Evolutionary conservation across 1,284 basidiomycete genomes (phyloP), one percentile per base, ranked within the genome.

Genomic region (Ceratobasidium sp.): DNA sequence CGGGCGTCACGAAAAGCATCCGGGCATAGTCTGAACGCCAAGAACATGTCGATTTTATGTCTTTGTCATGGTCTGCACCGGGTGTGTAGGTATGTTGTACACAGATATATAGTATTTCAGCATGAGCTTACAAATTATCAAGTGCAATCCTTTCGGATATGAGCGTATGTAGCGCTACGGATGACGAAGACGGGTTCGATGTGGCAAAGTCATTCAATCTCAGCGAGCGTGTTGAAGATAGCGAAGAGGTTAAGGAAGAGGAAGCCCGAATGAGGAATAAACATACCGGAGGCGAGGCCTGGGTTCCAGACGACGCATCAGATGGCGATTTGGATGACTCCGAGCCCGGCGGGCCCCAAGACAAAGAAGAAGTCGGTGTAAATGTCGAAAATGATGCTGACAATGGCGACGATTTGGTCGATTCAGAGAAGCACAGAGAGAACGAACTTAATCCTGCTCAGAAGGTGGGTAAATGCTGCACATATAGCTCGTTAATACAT

Each of bases 161-260:
- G 3, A n/a, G n/a, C 6, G 53, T 12, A 33, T 70, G 10, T 3
- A 58, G 6, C n/a, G 9, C 15, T 3, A 55, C 26, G 20, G 68
- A 70, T 20, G 6, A 55, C 3, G 68, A 70, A 15, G 68, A 55
- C 9, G 39, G 20, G 23, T 70, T 56, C 33, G 23, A 42, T 18
- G 40, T 56, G 10, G 68, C 53, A 7, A 70, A 70, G 39, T 23
- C 68, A 70, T 70, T 70, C 33, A 53, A 70, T 20, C 23, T 53
- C 20, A 53, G 68, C 28, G 5, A 56, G n/a, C 23, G 23, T 10
- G 7, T 58, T 12, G 68, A 70, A 56, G 46, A 70, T 1, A 70
- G 53, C 20, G 68, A 49, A 3, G 68, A 70, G 23, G 20, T 70
- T 3, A 33, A 39, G 23, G 68, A 70, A n/a, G 68, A 70, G 28